phyloP scores from a whole-genome alignment of 345 rosid species.

The Excoecaria agallocha region DNA sequence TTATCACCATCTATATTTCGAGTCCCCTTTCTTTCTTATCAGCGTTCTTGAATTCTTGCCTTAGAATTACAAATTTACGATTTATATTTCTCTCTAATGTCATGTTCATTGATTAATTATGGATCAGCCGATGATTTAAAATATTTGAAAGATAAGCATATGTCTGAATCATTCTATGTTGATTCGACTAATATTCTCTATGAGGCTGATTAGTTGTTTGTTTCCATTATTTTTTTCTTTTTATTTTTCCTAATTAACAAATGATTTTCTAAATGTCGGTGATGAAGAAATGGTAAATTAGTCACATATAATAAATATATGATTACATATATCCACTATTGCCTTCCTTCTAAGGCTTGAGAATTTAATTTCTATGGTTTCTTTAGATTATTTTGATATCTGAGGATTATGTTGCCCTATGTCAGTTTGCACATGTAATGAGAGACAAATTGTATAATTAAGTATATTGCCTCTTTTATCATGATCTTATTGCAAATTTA shows the following conservation, averaged over 20 bases:
- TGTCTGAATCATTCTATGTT: constrained; percentile 63
- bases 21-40: constrained; percentile 43
- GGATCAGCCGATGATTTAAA: constrained; percentile 66
- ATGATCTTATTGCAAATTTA: neutral
- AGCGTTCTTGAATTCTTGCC: no score
- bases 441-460: neutral
- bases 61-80: neutral
- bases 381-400: neutral
- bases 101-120: neutral
- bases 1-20: constrained; percentile 98
- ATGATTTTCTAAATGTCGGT: constrained; percentile 14
- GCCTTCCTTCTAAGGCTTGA: constrained; percentile 70
- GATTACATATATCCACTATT: constrained; percentile 52
- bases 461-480: constrained; percentile 3
- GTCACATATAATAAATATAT: constrained; percentile 27
- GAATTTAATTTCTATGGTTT: accelerated
- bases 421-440: neutral
- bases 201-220: constrained; percentile 49
- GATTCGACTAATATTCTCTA: constrained; percentile 85
- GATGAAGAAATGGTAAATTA: constrained; percentile 37
- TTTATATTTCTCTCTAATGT: neutral
- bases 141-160: constrained; percentile 69
- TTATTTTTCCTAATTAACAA: neutral
- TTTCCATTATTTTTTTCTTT: neutral
- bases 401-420: neutral